phyloP scores from a whole-genome alignment of 225 moss, liverwort and hornwort species.

The Polytrichum commune region DNA sequence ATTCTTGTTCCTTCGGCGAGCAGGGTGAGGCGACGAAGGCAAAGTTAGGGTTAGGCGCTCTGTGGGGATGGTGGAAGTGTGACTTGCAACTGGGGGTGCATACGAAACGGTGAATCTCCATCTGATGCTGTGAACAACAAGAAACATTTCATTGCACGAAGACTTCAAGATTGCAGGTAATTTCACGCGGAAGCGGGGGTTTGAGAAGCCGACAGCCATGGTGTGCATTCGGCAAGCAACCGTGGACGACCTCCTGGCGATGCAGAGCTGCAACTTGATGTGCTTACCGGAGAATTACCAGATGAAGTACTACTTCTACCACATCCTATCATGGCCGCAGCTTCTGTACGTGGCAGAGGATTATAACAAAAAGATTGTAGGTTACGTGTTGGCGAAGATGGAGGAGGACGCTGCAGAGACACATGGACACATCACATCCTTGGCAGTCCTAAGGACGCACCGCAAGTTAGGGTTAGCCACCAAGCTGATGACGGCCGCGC shows the following conservation, averaged over 20 bases:
- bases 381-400: slow-evolving; percentile 76
- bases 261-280: slow-evolving; percentile 80
- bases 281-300: slow-evolving; percentile 76
- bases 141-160: no score
- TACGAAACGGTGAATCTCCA: no score
- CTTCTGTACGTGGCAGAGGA: slow-evolving; percentile 74
- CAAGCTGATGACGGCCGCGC: slow-evolving; percentile 76
- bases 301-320: slow-evolving; percentile 85
- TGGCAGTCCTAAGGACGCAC: slow-evolving; percentile 65
- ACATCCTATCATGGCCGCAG: slow-evolving; percentile 75
- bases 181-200: no score
- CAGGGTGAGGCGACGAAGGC: no score
- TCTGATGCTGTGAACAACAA: no score
- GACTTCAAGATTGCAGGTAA: no score
- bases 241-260: slow-evolving; percentile 69
- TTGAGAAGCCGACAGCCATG: slow-evolving; percentile 27
- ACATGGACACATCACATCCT: slow-evolving; percentile 65
- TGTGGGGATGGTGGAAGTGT: no score
- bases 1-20: no score
- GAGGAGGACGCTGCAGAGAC: slow-evolving; percentile 69
- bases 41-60: no score
- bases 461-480: slow-evolving; percentile 68
- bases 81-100: no score
- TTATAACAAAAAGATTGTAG: slow-evolving; percentile 79
- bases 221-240: slow-evolving; percentile 82